Base-by-base conservation (phyloP, 169 alveolate species). In the Babesia ovata region DNA sequence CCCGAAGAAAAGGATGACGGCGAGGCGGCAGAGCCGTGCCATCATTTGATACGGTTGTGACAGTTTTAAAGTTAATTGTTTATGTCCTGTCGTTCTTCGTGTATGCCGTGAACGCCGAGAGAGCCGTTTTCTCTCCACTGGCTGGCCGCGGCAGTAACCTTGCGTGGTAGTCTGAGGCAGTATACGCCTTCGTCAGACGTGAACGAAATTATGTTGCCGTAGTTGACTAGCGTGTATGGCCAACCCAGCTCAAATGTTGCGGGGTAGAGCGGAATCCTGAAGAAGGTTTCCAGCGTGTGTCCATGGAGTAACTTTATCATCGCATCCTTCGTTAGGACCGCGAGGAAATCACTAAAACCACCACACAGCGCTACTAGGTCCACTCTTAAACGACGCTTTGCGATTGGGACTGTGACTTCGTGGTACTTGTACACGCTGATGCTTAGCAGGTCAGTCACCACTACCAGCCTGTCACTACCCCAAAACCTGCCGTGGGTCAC, bases 101-200 rank as follows among this genome's bases (percentile, higher is more conserved):
- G 50, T 7, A 10, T 45, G 50, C 10, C 14, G 50, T 45, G 19
- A 13, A 1, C n/a, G 11, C 2, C 50, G 1, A 17, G 10, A 10
- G 54, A 19, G 26, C 21, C 66, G 26, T 50, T 24, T 3, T 36
- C 56, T 17, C 39, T 63, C 76, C 76, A 67, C 2, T 19, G 45
- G 58, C 76, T 67, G 3, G 76, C 49, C 16, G 53, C 78, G 0
- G 8, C 29, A 8, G 33, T 9, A 14, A 63, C 70, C 72, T 75
- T 60, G 11, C 52, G 28, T 0, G 85, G 85, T 22, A 75, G 24
- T 48, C 67, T 67, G 16, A 75, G 13, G 56, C 77, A 75, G 66
- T 79, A 79, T 4, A 79, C 72, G 45, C 87, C 87, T 67, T 79
- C 87, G 57, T 79, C 87, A 0, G 87, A 70, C 6, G 78, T 79